phyloP scores from a whole-genome alignment of 2,329 filamentous ascomycete genomes.

The Diaporthe ampelina region DNA sequence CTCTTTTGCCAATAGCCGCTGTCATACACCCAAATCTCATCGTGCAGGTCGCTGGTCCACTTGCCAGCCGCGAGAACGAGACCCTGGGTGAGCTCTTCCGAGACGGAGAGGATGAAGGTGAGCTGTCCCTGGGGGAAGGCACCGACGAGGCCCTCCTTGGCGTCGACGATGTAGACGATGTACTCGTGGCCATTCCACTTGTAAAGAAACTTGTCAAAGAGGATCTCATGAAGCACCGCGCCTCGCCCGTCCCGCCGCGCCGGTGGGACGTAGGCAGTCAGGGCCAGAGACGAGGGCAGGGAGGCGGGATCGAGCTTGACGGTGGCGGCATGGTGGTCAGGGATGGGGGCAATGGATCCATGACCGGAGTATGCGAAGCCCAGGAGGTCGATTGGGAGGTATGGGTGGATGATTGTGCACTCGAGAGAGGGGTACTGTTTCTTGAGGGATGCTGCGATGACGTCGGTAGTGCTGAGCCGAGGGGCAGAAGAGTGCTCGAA shows the following conservation, averaged over 20 bases:
- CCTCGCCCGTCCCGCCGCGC: slow-evolving; percentile 57
- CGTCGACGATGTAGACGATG: slow-evolving; percentile 58
- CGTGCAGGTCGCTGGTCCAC: slow-evolving; percentile 70
- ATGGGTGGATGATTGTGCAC: slow-evolving; percentile 54
- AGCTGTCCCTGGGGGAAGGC: slow-evolving; percentile 23
- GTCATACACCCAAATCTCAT: slow-evolving; percentile 78
- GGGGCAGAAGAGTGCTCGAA: slow-evolving; percentile 58
- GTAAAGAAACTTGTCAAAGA: slow-evolving; percentile 60
- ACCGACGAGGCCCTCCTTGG: slow-evolving; percentile 41
- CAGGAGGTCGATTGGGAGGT: slow-evolving; percentile 54
- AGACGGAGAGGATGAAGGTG: slow-evolving; percentile 20
- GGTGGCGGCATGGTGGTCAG: slow-evolving; percentile 43
- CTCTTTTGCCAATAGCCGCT: slow-evolving; percentile 74
- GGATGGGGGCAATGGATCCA: slow-evolving; percentile 51
- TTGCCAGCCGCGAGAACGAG: slow-evolving; percentile 64
- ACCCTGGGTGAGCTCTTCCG: neutral
- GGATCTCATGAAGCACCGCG: slow-evolving; percentile 49
- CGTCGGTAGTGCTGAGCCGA: slow-evolving; percentile 58
- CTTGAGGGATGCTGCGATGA: slow-evolving; percentile 57
- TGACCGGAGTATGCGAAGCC: slow-evolving; percentile 57
- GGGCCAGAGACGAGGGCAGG: slow-evolving; percentile 54
- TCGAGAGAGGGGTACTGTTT: slow-evolving; percentile 59
- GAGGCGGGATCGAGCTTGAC: neutral
- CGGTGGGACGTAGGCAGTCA: slow-evolving; percentile 57
- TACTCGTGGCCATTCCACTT: slow-evolving; percentile 58